These are phyloP conservation scores for Boechera divaricarpa DNA, from an alignment of 345 rosid species.

Conservation along the genomic window DNA sequence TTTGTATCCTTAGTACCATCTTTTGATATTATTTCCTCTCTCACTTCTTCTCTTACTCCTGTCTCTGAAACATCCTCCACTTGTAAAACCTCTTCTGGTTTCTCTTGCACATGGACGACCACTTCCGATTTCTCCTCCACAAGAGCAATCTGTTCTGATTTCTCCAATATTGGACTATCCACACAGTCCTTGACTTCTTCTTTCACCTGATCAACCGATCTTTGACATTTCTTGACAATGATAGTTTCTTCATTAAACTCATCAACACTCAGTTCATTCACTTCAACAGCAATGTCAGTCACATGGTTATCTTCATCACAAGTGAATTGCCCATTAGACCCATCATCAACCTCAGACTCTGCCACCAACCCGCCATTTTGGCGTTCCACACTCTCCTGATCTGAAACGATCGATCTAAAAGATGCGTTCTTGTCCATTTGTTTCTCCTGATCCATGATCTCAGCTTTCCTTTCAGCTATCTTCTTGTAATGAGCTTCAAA, in stretches of 20 bases:
- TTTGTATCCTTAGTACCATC: constrained; percentile 33
- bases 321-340: constrained; percentile 38
- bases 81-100: constrained; percentile 23
- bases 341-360: constrained; percentile 37
- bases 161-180: constrained; percentile 30
- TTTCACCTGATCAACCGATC: constrained; percentile 48
- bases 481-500: constrained; percentile 97
- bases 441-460: constrained; percentile 69
- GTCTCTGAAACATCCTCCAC: constrained; percentile 29
- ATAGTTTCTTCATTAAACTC: constrained; percentile 50
- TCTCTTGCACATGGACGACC: constrained; percentile 14
- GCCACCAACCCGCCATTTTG: constrained; percentile 29
- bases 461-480: constrained; percentile 86
- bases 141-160: constrained; percentile 46
- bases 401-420: constrained; percentile 37
- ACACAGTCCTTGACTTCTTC: constrained; percentile 43
- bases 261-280: constrained; percentile 26
- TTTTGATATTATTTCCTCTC: constrained; percentile 18
- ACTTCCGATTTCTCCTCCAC: constrained; percentile 21
- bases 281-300: constrained; percentile 42
- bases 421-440: constrained; percentile 48
- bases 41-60: constrained; percentile 40
- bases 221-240: constrained; percentile 48
- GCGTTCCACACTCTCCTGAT: constrained; percentile 43
- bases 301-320: constrained; percentile 51